These are phyloP conservation scores for Metschnikowia vanudenii DNA, from an alignment of 805 yeast species.

Conservation along the genomic window DNA sequence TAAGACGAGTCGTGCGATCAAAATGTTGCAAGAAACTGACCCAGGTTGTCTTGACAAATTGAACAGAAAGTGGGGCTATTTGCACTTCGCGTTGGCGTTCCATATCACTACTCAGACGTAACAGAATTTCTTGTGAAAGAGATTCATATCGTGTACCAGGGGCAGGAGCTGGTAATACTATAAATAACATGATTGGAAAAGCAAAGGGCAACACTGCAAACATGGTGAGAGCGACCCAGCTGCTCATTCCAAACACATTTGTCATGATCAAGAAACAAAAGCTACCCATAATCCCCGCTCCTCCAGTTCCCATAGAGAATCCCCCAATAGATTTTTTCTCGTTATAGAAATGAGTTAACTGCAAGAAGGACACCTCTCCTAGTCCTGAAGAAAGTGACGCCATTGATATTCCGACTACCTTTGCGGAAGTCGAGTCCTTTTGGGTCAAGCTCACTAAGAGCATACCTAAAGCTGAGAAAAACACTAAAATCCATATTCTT, in stretches of 20 bases:
- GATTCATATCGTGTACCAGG: slow-evolving; percentile 1
- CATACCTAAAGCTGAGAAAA: slow-evolving; percentile 73
- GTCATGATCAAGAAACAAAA: slow-evolving; percentile 70
- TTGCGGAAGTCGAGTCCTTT: slow-evolving; percentile 31
- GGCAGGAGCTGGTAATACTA: slow-evolving; percentile 23
- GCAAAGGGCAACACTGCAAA: slow-evolving; percentile 57
- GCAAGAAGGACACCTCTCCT: slow-evolving; percentile 88
- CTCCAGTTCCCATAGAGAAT: slow-evolving; percentile 95
- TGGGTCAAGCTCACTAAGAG: slow-evolving; percentile 50
- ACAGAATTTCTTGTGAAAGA: not conserved
- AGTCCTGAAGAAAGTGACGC: slow-evolving; percentile 86
- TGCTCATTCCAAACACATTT: slow-evolving; percentile 58
- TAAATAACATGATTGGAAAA: slow-evolving; percentile 36
- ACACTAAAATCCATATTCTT: slow-evolving; percentile 56
- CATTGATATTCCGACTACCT: slow-evolving; percentile 66
- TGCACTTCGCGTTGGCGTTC: not conserved
- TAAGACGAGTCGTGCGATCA: slow-evolving; percentile 12
- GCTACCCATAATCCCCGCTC: slow-evolving; percentile 87
- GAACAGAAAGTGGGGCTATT: not conserved
- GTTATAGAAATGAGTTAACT: slow-evolving; percentile 74
- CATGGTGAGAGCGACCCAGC: slow-evolving; percentile 51
- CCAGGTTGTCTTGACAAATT: not conserved
- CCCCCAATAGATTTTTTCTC: slow-evolving; percentile 66
- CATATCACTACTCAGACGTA: not conserved
- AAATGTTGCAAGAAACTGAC: slow-evolving; percentile 5